Conservation (phyloP, 805 yeast genomes). For the Cyberlindnera xishuangbannaensis region DNA sequence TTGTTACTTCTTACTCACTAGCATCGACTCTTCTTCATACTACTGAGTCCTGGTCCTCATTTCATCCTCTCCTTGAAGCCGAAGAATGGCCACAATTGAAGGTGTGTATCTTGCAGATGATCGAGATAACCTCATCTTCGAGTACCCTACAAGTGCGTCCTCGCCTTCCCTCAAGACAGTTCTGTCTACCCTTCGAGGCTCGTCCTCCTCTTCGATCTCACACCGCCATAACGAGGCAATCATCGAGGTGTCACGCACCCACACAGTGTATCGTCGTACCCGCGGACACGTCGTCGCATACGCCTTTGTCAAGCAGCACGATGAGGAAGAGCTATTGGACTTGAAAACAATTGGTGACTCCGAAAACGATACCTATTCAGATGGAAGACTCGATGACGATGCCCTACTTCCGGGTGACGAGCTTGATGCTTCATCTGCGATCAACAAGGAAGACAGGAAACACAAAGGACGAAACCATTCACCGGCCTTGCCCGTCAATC, state of each 20-base stretch:
- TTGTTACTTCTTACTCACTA: no score
- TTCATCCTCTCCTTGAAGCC: no score
- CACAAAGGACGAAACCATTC: not conserved
- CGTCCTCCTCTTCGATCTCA: constrained; percentile 12
- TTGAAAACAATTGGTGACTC: constrained; percentile 14
- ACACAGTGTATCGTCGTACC: constrained; percentile 14
- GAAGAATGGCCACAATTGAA: constrained; percentile 29
- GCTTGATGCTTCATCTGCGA: no score
- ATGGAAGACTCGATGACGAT: no score
- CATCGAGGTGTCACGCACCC: constrained; percentile 15
- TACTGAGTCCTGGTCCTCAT: not conserved
- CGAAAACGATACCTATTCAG: constrained; percentile 7
- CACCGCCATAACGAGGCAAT: constrained; percentile 17
- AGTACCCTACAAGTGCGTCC: constrained; percentile 30
- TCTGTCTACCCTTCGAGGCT: constrained; percentile 19
- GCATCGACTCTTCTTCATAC: not conserved
- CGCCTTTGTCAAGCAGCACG: constrained; percentile 16
- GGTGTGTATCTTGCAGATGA: constrained; percentile 37
- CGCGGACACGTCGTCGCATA: constrained; percentile 13
- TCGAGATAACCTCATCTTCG: constrained; percentile 33
- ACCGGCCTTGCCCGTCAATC: constrained; percentile 35
- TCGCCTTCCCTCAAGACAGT: constrained; percentile 29
- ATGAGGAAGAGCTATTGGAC: constrained; percentile 8
- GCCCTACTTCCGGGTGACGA: no score
- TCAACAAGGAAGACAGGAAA: no score